Base-by-base conservation (phyloP, 768 basidiomycete genomes). In the Lyophyllum atratum region DNA sequence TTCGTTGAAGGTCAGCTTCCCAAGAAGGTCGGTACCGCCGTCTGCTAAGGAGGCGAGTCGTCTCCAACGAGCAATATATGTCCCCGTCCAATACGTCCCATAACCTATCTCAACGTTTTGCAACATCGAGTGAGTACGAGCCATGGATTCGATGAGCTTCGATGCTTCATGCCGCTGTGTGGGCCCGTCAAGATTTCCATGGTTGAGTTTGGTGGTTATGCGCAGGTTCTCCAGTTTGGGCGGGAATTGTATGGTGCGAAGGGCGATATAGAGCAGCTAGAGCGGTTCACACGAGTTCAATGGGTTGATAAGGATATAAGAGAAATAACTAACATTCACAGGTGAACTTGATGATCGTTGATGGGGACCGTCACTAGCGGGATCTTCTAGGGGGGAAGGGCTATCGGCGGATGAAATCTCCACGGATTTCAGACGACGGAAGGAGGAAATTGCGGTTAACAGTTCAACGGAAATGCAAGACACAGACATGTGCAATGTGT, bases 81-180 rank as follows among this genome's bases (percentile, higher is more conserved):
- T 68, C 19, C 72, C 70, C 6, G 69, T 69, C 72, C 69, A 71
- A 47, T 72, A 70, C 11, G 68, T 67, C 2, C 70, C 70, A 47
- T 70, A 73, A 14, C 61, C 61, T 3, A 72, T 61, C 47, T 70
- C 68, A 25, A 70, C 59, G 22, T 55, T 48, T 33, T 61, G 62
- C 12, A 71, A 37, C n/a, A 40, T 49, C 0, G 66, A 58, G 34
- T 69, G 58, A 9, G 59, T 49, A 4, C 50, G 39, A 0, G 66
- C 68, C 26, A 73, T 58, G 3, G 54, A 52, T 51, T 71, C 68
- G 51, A 66, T 63, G 29, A 67, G 61, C 2, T 31, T 28, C 1
- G 62, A 67, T 1, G 66, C 68, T 48, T 67, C 66, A 4, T 56
- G 61, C 40, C 68, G 61, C 54, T 71, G 70, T 7, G 60, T 62